Base-by-base conservation (phyloP, 371 early-diverging fungal species). In the Mortierella sp. region DNA sequence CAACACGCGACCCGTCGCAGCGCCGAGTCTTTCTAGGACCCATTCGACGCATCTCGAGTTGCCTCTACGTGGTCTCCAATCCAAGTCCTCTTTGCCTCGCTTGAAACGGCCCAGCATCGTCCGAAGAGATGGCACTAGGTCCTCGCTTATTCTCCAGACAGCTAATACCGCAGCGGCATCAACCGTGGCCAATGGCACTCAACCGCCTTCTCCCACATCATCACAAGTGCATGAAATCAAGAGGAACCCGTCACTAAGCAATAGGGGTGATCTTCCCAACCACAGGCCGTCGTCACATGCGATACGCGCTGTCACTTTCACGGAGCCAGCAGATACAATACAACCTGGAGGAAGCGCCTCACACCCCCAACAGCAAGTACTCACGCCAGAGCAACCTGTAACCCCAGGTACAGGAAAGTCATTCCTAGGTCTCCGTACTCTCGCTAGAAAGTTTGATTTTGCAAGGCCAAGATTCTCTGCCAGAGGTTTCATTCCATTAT, bases 11-110 rank as follows among this genome's bases (percentile, higher is more conserved):
- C 61, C 70, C 10, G 58, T 69, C 4, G 34, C 34, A n/a, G 58
- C 65, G 1, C 54, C 64, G 9, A 64, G 69, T 18, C 69, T 74
- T 21, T 74, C 70, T 3, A 53, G 76, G 38, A 54, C 28, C 10
- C 65, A 69, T 31, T 74, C 76, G 0, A 61, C 62, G 1, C 66
- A 69, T 14, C 49, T 74, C 31, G 76, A 65, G 9, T 45, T 64
- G 10, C 69, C 69, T 9, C 62, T 57, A 18, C 51, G 69, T 1
- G 53, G 61, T 21, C 43, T 64, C 43, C 24, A 49, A 6, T 61
- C 69, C 14, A 68, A 65, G 16, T 74, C 76, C 14, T 74, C 76
- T 9, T 53, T 74, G 13, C 76, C 76, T 0, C 61, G 76, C n/a
- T 24, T 65, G 39, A 74, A 64, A 45, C 64, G 66, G 10, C 34